Percentiles rank a stretch among this genome's conserved stretches.
phyloP scores from a whole-genome alignment of 2,329 filamentous ascomycete genomes.

The Coniochaeta pulveracea region DNA sequence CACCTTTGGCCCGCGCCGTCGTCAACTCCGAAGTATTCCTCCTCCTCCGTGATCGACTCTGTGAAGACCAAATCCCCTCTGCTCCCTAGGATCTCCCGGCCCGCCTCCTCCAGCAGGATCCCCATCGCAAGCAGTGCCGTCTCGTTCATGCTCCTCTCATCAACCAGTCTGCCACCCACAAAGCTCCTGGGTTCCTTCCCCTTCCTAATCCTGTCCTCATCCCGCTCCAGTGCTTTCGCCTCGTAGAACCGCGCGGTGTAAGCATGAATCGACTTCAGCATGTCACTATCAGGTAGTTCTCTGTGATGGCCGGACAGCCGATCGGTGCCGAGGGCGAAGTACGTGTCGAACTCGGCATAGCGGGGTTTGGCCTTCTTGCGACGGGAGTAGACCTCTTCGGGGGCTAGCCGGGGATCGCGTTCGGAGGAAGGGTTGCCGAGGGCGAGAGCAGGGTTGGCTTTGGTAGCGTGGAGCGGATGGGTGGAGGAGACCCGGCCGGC shows the following conservation, averaged over 20 bases:
- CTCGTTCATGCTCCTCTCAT: constrained; percentile 61
- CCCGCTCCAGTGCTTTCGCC: constrained; percentile 16
- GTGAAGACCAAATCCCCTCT: constrained; percentile 63
- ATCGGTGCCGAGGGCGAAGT: constrained; percentile 49
- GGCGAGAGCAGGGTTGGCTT: constrained; percentile 6
- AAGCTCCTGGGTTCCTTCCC: constrained; percentile 4
- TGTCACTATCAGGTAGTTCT: constrained; percentile 55
- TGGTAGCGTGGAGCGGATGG: too few species aligned
- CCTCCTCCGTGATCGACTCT: too few species aligned
- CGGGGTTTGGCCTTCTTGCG: constrained; percentile 51
- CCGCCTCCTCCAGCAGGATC: constrained; percentile 62
- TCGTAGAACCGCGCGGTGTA: constrained; percentile 60
- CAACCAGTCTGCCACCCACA: constrained; percentile 20
- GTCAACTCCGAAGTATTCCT: too few species aligned
- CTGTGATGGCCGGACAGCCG: constrained; percentile 34
- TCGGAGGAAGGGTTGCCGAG: constrained; percentile 11
- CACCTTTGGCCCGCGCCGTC: too few species aligned
- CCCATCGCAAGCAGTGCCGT: constrained; percentile 67
- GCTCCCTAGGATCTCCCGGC: constrained; percentile 46
- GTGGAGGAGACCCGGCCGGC: constrained; percentile 38
- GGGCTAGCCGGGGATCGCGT: constrained; percentile 34
- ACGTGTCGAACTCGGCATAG: constrained; percentile 61
- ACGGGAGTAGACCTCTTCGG: constrained; percentile 63
- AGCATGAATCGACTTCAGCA: constrained; percentile 56
- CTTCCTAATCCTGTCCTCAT: constrained; percentile 3